A percentile compares a stretch with the other conserved stretches of the same genome.
These are phyloP conservation scores for Thuidium tamariscinum DNA, from an alignment of 225 moss, liverwort and hornwort genomes.

Conservation along the genomic window DNA sequence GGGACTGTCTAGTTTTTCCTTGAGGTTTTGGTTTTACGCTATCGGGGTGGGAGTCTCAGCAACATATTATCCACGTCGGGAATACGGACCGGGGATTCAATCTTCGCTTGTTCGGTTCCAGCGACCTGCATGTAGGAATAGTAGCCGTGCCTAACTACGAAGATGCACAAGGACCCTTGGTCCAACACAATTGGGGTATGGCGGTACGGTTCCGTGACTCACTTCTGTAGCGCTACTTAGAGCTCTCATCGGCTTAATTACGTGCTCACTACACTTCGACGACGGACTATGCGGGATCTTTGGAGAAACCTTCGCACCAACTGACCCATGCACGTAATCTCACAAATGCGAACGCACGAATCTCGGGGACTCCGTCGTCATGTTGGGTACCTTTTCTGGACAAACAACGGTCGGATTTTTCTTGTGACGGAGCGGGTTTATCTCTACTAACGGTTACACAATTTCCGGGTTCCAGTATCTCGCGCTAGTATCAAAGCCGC, in stretches of 20 bases:
- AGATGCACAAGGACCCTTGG: neutral
- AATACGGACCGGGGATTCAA: neutral
- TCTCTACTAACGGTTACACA: neutral
- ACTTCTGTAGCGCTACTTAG: neutral
- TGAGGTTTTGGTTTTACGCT: neutral
- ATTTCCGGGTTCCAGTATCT: neutral
- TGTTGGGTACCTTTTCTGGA: neutral
- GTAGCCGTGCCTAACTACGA: neutral
- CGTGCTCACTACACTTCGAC: neutral
- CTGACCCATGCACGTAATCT: slow-evolving; percentile 1
- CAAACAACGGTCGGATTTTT: neutral
- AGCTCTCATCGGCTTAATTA: neutral
- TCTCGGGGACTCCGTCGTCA: neutral
- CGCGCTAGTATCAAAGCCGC: neutral
- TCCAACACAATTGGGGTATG: neutral
- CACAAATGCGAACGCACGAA: neutral
- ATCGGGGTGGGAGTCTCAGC: slow-evolving; percentile 51
- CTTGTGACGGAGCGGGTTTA: neutral
- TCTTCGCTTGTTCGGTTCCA: slow-evolving; percentile 16
- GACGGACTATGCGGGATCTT: slow-evolving; percentile 26
- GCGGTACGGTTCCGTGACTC: neutral
- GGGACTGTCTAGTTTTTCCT: neutral
- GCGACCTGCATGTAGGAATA: slow-evolving; percentile 45
- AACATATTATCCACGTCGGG: slow-evolving; percentile 37
- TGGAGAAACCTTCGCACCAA: slow-evolving; percentile 12